Percentiles rank a stretch among this genome's conserved stretches.
phyloP scores from a whole-genome alignment of 2,329 filamentous ascomycete genomes.

The Dactylellina haptotyla region DNA sequence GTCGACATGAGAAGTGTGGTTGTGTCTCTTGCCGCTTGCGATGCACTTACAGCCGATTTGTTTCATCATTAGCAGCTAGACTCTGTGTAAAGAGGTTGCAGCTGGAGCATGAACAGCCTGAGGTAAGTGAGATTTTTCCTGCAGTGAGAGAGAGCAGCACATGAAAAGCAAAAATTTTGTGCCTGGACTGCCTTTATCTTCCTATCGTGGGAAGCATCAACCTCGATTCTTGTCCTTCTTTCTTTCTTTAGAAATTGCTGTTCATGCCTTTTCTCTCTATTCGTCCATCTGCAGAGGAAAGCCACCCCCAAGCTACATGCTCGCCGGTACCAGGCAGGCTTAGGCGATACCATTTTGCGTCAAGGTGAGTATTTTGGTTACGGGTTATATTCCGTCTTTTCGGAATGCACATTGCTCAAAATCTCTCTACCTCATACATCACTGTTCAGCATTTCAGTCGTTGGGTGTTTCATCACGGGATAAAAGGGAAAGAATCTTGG shows the following conservation, averaged over 20 bases:
- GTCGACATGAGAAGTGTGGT: slow-evolving; percentile 44
- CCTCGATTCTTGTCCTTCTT: slow-evolving; percentile 12
- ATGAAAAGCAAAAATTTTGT: slow-evolving; percentile 49
- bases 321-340: slow-evolving; percentile 14
- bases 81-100: slow-evolving; percentile 39
- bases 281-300: not conserved
- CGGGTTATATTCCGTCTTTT: slow-evolving; percentile 45
- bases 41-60: slow-evolving; percentile 54
- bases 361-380: slow-evolving; percentile 41
- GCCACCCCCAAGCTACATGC: not conserved
- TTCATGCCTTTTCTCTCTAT: slow-evolving; percentile 18
- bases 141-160: slow-evolving; percentile 32
- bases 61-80: slow-evolving; percentile 49
- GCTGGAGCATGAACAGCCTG: slow-evolving; percentile 52
- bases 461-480: slow-evolving; percentile 54
- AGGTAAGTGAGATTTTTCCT: slow-evolving; percentile 54
- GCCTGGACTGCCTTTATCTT: slow-evolving; percentile 50
- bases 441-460: slow-evolving; percentile 51
- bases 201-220: slow-evolving; percentile 50
- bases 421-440: slow-evolving; percentile 47
- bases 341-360: slow-evolving; percentile 36
- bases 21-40: slow-evolving; percentile 54
- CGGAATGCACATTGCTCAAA: slow-evolving; percentile 42
- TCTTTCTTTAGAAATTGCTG: slow-evolving; percentile 44
- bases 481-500: slow-evolving; percentile 50